phyloP scores from a whole-genome alignment of 768 basidiomycete genomes.

The Rhizopogon rudus region DNA sequence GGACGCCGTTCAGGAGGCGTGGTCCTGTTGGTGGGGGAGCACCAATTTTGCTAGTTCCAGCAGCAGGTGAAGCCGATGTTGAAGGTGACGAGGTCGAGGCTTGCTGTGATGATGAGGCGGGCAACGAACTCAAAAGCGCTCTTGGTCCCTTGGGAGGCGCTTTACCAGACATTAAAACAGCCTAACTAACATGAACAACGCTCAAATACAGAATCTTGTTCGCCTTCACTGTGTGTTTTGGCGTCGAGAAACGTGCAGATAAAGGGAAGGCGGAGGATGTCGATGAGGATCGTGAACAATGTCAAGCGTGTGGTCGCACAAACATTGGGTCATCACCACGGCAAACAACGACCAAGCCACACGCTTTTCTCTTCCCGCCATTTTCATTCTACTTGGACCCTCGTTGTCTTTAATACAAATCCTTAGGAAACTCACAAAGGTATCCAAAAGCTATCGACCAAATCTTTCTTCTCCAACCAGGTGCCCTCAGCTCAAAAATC shows the following conservation, averaged over 20 bases:
- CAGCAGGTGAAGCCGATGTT: slow-evolving; percentile 26
- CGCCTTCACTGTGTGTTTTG: slow-evolving; percentile 1
- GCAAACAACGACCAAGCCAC: slow-evolving; percentile 1
- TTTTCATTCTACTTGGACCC: not conserved
- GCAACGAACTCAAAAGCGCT: slow-evolving; percentile 51
- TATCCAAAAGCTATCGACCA: not conserved
- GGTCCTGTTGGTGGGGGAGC: slow-evolving; percentile 62
- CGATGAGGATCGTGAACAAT: slow-evolving; percentile 6
- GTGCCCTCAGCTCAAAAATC: not conserved
- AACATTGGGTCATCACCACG: slow-evolving; percentile 3
- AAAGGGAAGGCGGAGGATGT: slow-evolving; percentile 7
- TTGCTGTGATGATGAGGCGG: slow-evolving; percentile 20
- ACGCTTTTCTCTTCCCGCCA: not conserved
- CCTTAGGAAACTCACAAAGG: not conserved
- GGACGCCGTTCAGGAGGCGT: slow-evolving; percentile 41
- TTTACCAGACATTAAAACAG: slow-evolving; percentile 64
- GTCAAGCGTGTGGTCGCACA: slow-evolving; percentile 2
- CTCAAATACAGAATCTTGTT: slow-evolving; percentile 1
- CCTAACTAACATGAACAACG: slow-evolving; percentile 7
- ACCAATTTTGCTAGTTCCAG: slow-evolving; percentile 39
- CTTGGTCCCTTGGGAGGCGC: slow-evolving; percentile 72
- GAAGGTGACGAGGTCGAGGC: slow-evolving; percentile 30
- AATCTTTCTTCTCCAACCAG: not conserved
- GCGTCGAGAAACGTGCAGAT: slow-evolving; percentile 6
- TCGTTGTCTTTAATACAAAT: not conserved